A percentile compares a stretch with the other conserved stretches of the same genome.
Evolutionary conservation across 2,329 filamentous ascomycete species (phyloP).

Genomic region (Phialemoniopsis sp.): DNA sequence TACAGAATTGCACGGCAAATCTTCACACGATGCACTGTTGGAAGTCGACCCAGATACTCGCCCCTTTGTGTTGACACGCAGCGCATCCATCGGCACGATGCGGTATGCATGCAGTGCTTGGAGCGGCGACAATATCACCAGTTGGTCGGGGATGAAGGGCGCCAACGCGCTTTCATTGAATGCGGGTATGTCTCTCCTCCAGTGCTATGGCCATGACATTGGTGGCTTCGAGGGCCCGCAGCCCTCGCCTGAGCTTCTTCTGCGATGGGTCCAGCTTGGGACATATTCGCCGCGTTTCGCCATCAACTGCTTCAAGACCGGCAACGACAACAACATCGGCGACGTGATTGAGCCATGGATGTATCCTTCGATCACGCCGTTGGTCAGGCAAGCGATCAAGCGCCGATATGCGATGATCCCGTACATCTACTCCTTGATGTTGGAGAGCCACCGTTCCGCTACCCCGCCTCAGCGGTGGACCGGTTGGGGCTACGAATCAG

Average conservation of each 20-base stretch:
- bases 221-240: slow-evolving; percentile 73
- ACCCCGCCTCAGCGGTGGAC: slow-evolving; percentile 67
- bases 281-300: slow-evolving; percentile 67
- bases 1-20: slow-evolving; percentile 67
- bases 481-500: slow-evolving; percentile 67
- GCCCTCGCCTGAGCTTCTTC: slow-evolving; percentile 64
- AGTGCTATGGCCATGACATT: slow-evolving; percentile 70
- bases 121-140: slow-evolving; percentile 72
- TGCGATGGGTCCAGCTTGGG: slow-evolving; percentile 71
- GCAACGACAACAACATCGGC: slow-evolving; percentile 60
- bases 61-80: slow-evolving; percentile 66
- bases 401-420: slow-evolving; percentile 69
- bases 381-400: slow-evolving; percentile 62
- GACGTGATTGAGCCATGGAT: slow-evolving; percentile 78
- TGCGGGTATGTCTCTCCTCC: slow-evolving; percentile 63
- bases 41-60: slow-evolving; percentile 53
- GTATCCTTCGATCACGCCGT: slow-evolving; percentile 62
- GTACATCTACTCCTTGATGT: slow-evolving; percentile 63
- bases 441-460: slow-evolving; percentile 58
- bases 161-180: slow-evolving; percentile 66
- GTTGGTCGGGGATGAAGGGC: slow-evolving; percentile 70
- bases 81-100: slow-evolving; percentile 67
- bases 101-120: slow-evolving; percentile 68
- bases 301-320: slow-evolving; percentile 77
- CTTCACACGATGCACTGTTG: slow-evolving; percentile 63